Conservation (phyloP, 75 land plant genomes). For the Larix kaempferi region DNA sequence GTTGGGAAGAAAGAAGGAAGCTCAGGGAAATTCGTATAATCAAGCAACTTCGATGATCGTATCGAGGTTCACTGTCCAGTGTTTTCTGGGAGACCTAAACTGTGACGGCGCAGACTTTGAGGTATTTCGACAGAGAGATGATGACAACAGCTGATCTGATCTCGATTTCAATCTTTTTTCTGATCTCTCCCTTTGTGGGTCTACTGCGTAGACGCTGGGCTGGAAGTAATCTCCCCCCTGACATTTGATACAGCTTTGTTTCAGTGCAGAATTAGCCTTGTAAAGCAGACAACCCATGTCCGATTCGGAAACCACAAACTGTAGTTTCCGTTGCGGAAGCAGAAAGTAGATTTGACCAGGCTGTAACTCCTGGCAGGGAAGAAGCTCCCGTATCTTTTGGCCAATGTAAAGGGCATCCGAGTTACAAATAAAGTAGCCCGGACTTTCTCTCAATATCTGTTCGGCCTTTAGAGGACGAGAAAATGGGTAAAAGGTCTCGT, state of each 20-base stretch:
- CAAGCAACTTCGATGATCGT: background rate
- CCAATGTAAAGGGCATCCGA: constrained; percentile 37
- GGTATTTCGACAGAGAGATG: background rate
- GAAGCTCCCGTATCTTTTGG: constrained; percentile 28
- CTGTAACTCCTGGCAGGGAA: constrained; percentile 13
- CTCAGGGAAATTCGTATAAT: no score
- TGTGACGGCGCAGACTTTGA: no score
- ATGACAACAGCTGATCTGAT: background rate
- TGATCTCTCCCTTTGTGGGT: no score
- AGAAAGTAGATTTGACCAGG: constrained; percentile 47
- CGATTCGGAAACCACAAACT: constrained; percentile 18
- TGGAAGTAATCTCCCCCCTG: background rate
- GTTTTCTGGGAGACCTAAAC: background rate
- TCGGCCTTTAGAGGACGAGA: background rate
- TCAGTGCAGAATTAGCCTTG: constrained; percentile 30
- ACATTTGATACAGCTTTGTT: background rate
- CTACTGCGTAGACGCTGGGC: background rate
- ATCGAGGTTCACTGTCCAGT: background rate
- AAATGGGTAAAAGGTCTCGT: no score
- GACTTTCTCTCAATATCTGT: background rate
- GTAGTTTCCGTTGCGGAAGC: constrained; percentile 29
- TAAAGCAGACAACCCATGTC: constrained; percentile 48
- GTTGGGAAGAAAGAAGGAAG: no score
- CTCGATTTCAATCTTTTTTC: no score
- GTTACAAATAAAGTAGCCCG: constrained; percentile 26